Percentiles rank a stretch among this genome's conserved stretches.
Conservation (phyloP, 495 filamentous ascomycete genomes). For the Xylaria sp. region DNA sequence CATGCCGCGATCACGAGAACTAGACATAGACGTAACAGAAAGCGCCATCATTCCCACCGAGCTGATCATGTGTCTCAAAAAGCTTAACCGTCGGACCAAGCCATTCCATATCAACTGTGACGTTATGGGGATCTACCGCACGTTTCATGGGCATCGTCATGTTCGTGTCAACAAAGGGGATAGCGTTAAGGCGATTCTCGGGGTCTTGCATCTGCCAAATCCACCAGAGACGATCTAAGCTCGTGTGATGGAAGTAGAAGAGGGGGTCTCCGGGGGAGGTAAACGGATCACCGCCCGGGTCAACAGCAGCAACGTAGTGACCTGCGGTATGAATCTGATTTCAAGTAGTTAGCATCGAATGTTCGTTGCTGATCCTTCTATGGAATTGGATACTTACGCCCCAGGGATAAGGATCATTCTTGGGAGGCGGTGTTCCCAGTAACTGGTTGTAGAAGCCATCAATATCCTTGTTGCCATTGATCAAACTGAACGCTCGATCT, state of each 20-base stretch:
- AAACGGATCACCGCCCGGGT: slow-evolving; percentile 64
- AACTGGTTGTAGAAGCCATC: slow-evolving; percentile 60
- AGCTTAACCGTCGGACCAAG: slow-evolving; percentile 42
- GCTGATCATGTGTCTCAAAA: slow-evolving; percentile 46
- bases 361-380: not conserved
- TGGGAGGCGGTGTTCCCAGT: slow-evolving; percentile 51
- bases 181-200: slow-evolving; percentile 33
- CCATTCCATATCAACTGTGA: slow-evolving; percentile 44
- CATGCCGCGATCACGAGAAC: not conserved
- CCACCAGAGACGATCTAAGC: slow-evolving; percentile 65
- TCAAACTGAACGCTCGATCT: slow-evolving; percentile 53
- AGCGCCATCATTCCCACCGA: slow-evolving; percentile 42
- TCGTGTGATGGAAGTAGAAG: slow-evolving; percentile 64
- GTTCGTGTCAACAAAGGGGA: slow-evolving; percentile 29
- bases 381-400: slow-evolving; percentile 39
- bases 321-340: slow-evolving; percentile 63
- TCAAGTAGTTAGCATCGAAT: slow-evolving; percentile 32
- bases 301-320: slow-evolving; percentile 66
- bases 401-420: slow-evolving; percentile 48
- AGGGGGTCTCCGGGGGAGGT: slow-evolving; percentile 59
- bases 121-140: slow-evolving; percentile 34
- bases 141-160: slow-evolving; percentile 38
- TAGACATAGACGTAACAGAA: slow-evolving; percentile 51
- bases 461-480: slow-evolving; percentile 55
- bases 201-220: slow-evolving; percentile 61